Percentiles rank a stretch among this genome's conserved stretches.
phyloP scores from a whole-genome alignment of 1,139 yeast species.

The Protomyces inouyei region DNA sequence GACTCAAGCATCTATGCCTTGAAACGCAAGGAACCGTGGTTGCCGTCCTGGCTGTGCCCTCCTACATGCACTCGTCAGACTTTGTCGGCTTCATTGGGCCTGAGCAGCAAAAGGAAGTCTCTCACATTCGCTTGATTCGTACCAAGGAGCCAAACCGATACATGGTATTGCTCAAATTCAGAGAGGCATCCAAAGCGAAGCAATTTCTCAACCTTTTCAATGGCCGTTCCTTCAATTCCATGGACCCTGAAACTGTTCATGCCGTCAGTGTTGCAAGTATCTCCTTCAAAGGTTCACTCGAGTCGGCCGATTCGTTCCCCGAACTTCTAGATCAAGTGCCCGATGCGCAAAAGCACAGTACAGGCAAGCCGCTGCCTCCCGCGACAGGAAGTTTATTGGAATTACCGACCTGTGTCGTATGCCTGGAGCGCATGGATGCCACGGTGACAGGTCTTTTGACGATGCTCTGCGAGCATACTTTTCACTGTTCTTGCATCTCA shows the following conservation, averaged over 20 bases:
- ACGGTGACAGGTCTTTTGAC: constrained; percentile 76
- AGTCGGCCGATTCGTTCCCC: constrained; percentile 45
- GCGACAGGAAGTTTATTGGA: constrained; percentile 48
- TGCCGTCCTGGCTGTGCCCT: constrained; percentile 78
- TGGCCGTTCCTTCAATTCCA: constrained; percentile 72
- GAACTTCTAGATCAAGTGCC: constrained; percentile 44
- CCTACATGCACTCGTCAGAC: constrained; percentile 82
- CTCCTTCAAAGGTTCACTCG: constrained; percentile 41
- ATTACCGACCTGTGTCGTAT: constrained; percentile 89
- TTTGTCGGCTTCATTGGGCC: constrained; percentile 74
- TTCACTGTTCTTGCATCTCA: constrained; percentile 81
- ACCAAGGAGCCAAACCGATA: constrained; percentile 66
- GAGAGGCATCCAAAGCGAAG: constrained; percentile 52
- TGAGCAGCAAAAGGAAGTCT: constrained; percentile 50
- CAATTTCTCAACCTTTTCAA: constrained; percentile 62
- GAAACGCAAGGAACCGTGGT: constrained; percentile 55
- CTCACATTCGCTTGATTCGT: constrained; percentile 69
- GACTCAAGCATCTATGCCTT: not conserved
- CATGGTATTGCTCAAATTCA: constrained; percentile 72
- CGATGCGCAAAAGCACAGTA: constrained; percentile 28
- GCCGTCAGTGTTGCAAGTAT: constrained; percentile 66
- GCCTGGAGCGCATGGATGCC: constrained; percentile 84
- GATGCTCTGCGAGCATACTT: constrained; percentile 88
- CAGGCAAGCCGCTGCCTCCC: constrained; percentile 37
- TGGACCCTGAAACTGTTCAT: constrained; percentile 87